Evolutionary conservation across 2,329 filamentous ascomycete genomes (phyloP).

Genomic region (Chaetothyriales sp.): DNA sequence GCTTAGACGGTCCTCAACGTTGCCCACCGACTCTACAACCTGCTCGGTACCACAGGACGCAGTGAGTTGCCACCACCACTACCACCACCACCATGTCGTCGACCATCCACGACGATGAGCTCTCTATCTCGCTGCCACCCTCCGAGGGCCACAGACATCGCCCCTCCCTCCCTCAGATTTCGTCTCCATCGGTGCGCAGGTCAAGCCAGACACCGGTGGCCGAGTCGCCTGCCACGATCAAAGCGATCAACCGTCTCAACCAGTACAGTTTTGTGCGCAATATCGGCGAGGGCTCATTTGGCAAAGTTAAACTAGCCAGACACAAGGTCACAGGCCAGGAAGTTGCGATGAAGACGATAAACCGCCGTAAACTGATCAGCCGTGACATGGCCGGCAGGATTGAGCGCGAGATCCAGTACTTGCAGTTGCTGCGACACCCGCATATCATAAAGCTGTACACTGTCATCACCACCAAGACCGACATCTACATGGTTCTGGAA

Average conservation of each 20-base stretch:
- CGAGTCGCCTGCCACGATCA: slow-evolving; percentile 33
- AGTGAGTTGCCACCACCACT: slow-evolving; percentile 10
- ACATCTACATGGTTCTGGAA: slow-evolving; percentile 99
- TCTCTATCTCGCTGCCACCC: slow-evolving; percentile 23
- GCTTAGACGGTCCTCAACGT: neutral
- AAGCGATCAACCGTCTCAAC: slow-evolving; percentile 68
- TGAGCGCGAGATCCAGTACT: slow-evolving; percentile 94
- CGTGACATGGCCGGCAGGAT: slow-evolving; percentile 96
- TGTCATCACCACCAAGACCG: slow-evolving; percentile 82
- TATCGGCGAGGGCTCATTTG: slow-evolving; percentile 90
- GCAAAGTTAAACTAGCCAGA: slow-evolving; percentile 93
- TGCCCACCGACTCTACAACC: neutral
- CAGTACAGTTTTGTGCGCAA: slow-evolving; percentile 85
- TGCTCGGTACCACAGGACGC: neutral
- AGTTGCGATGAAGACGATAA: slow-evolving; percentile 95
- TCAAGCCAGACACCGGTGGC: slow-evolving; percentile 13
- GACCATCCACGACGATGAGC: slow-evolving; percentile 24
- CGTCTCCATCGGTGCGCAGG: slow-evolving; percentile 13
- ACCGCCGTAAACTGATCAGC: slow-evolving; percentile 86
- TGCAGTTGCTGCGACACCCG: slow-evolving; percentile 85
- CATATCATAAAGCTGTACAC: slow-evolving; percentile 99
- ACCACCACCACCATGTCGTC: slow-evolving; percentile 25
- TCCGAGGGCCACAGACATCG: slow-evolving; percentile 14
- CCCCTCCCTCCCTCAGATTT: slow-evolving; percentile 15
- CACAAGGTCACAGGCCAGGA: slow-evolving; percentile 86